Conservation (phyloP, 1,284 basidiomycete species). For the Leucocoprinus gongylophorus region DNA sequence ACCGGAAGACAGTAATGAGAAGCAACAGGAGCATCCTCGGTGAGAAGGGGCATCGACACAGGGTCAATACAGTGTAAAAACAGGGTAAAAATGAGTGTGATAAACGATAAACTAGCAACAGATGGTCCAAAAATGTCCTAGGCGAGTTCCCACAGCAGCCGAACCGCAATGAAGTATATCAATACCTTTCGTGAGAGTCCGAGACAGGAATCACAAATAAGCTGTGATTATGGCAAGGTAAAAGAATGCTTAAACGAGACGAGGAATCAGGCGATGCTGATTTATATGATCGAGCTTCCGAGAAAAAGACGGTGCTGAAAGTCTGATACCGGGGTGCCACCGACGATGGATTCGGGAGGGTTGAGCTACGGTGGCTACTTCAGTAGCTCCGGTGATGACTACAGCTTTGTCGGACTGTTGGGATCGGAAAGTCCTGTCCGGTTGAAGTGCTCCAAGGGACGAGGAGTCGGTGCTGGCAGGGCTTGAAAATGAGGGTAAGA, state of each 20-base stretch:
- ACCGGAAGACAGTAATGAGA: background rate
- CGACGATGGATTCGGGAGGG: slow-evolving; percentile 23
- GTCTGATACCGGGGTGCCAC: slow-evolving; percentile 35
- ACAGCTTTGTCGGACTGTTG: slow-evolving; percentile 15
- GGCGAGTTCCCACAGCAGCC: slow-evolving; percentile 1
- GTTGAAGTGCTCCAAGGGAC: slow-evolving; percentile 34
- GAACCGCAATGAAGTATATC: background rate
- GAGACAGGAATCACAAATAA: background rate
- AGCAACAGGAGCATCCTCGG: slow-evolving; percentile 1
- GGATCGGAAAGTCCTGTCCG: slow-evolving; percentile 23
- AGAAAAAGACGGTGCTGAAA: slow-evolving; percentile 34
- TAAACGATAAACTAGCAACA: slow-evolving; percentile 2
- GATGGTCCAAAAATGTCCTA: slow-evolving; percentile 8
- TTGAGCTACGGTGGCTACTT: slow-evolving; percentile 23
- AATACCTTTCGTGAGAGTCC: too few relatives aligned
- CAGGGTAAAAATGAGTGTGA: background rate
- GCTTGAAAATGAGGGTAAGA: slow-evolving; percentile 39
- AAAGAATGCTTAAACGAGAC: slow-evolving; percentile 8
- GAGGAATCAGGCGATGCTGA: slow-evolving; percentile 19
- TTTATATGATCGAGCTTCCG: slow-evolving; percentile 24
- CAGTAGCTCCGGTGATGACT: slow-evolving; percentile 20
- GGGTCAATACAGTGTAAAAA: background rate
- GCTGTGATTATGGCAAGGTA: background rate
- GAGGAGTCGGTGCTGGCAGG: slow-evolving; percentile 33
- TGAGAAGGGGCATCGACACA: background rate